Percentiles rank a stretch among this genome's conserved stretches.
Conservation (phyloP, 192 early-diverging fungal species). For the Coemansia sp. region DNA sequence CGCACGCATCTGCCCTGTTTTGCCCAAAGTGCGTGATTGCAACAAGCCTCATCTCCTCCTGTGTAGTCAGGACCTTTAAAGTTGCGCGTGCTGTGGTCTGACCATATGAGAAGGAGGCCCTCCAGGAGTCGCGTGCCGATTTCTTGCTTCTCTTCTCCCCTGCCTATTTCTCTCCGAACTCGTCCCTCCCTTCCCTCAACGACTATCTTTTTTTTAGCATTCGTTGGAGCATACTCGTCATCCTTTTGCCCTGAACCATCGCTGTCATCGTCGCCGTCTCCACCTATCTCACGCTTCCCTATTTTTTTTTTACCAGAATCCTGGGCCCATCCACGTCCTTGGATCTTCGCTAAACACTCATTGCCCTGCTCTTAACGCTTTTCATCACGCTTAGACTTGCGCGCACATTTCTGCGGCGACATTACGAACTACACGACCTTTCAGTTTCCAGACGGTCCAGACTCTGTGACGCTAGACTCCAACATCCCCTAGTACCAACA, state of each 20-base stretch:
- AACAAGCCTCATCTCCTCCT: slow-evolving; percentile 3
- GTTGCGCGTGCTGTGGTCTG: not conserved
- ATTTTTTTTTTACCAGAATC: not conserved
- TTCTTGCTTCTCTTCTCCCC: slow-evolving; percentile 1
- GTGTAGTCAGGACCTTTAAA: not conserved
- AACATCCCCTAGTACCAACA: not conserved
- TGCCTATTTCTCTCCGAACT: not conserved
- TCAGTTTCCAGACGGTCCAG: not conserved
- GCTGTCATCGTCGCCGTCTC: not conserved
- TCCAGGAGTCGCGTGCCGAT: not conserved
- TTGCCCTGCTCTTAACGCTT: not conserved
- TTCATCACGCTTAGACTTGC: slow-evolving; percentile 1
- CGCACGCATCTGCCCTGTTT: not conserved
- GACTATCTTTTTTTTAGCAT: not conserved
- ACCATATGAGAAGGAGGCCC: not conserved
- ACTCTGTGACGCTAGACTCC: slow-evolving; percentile 3
- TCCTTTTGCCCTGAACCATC: not conserved
- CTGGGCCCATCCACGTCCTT: slow-evolving; percentile 1
- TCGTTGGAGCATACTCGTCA: not conserved
- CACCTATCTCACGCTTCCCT: not conserved
- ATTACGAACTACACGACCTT: slow-evolving; percentile 6
- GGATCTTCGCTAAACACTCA: not conserved
- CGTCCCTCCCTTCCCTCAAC: not conserved
- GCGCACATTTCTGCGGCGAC: not conserved
- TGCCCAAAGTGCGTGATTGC: not conserved